Base-by-base conservation (phyloP, 495 filamentous ascomycete species). In the Podospora anserina region DNA sequence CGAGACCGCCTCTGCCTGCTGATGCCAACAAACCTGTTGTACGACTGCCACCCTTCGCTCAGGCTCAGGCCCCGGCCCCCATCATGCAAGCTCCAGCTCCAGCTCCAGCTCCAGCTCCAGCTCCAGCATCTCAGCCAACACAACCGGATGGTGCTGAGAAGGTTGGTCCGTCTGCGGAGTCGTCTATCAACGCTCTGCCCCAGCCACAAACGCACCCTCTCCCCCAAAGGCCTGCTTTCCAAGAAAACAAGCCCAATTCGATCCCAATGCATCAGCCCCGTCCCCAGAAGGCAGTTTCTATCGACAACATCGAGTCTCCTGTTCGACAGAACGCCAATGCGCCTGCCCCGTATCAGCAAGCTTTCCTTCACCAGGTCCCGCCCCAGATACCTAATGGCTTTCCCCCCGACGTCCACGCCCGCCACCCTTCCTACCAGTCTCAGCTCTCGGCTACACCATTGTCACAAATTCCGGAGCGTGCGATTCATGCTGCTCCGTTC, bases 241-340 rank as follows among this genome's bases (percentile, higher is more conserved):
- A 89, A 63, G 94, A 96, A 80, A 94, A 88, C 75, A 89, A 89
- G 66, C 86, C 86, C 59, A 89, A 82, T 59, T 83, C 86, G 26
- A 88, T 97, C 54, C 91, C 93, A 5, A 97, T 98, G 91, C 92
- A 98, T 74, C 95, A 99, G 76, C 95, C 95, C 63, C 90, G 92
- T 57, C 95, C 95, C 3, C 93, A 98, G 78, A 97, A 97, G 82
- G 82, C 93, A 3, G 90, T 99, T 30, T 97, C 95, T 28, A 90
- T 98, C 66, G 92, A 93, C 34, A 93, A 92, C 74, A 97, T 99
- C 70, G 95, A 98, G 76, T 92, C 89, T 26, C 93, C 96, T 2
- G 88, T 83, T n/a, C 75, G 73, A 20, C 84, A 90, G 72, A 82
- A 85, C 2, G 89, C 91, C 70, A 88, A 91, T 63, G 86, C 88